These are phyloP conservation scores for Kazachstania viticola DNA, from an alignment of 805 yeast genomes.

Conservation along the genomic window DNA sequence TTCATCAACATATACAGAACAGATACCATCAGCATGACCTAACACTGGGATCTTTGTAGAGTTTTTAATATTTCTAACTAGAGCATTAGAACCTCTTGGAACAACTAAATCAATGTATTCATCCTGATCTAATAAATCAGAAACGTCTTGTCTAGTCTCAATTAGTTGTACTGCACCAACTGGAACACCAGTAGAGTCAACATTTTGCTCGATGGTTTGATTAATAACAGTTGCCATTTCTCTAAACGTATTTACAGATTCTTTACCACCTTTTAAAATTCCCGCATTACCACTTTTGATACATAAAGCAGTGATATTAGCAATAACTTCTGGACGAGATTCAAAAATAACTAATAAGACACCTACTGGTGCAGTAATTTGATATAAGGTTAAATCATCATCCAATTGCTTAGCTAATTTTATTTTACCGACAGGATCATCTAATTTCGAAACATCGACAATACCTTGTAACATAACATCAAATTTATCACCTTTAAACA, in stretches of 20 bases:
- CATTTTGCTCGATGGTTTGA: constrained; percentile 34
- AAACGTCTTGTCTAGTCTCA: constrained; percentile 81
- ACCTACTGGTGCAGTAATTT: constrained; percentile 91
- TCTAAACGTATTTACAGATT: constrained; percentile 72
- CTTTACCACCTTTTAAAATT: constrained; percentile 95
- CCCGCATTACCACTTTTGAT: constrained; percentile 96
- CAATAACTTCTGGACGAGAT: constrained; percentile 96
- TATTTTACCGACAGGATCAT: constrained; percentile 87
- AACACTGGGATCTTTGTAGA: constrained; percentile 90
- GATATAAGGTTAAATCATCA: constrained; percentile 72
- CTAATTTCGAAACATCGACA: constrained; percentile 75
- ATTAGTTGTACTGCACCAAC: constrained; percentile 73
- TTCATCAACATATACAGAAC: constrained; percentile 75
- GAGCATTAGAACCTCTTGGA: constrained; percentile 94
- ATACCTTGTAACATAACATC: constrained; percentile 94
- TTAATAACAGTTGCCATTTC: constrained; percentile 67
- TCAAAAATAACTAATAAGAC: constrained; percentile 88
- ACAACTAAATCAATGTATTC: constrained; percentile 86
- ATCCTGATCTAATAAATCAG: constrained; percentile 75
- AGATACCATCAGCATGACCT: constrained; percentile 98
- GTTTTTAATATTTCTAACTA: constrained; percentile 76
- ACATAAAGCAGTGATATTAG: constrained; percentile 91
- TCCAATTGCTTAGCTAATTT: constrained; percentile 78
- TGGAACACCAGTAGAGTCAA: constrained; percentile 58
- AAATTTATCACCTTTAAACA: constrained; percentile 71